A percentile compares a stretch with the other conserved stretches of the same genome.
These are phyloP conservation scores for Candida easanensis DNA, from an alignment of 805 yeast genomes.

Conservation along the genomic window DNA sequence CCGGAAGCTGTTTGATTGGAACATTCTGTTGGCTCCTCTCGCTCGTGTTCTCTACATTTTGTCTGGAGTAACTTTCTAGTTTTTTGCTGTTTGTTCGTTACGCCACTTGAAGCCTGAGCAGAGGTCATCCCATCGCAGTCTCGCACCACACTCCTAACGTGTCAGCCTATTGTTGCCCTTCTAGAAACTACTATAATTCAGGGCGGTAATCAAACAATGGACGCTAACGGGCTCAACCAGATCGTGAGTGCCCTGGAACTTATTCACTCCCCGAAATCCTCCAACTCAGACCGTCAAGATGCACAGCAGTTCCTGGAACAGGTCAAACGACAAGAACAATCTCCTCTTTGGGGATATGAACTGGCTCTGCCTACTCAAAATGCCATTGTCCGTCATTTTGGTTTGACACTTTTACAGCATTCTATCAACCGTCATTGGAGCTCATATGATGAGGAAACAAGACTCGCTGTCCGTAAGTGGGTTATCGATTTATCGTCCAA, in stretches of 20 bases:
- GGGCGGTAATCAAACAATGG: slow-evolving; percentile 40
- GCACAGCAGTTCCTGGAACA: slow-evolving; percentile 71
- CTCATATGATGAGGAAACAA: slow-evolving; percentile 55
- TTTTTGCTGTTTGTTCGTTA: too few relatives aligned
- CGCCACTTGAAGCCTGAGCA: too few relatives aligned
- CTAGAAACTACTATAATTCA: neutral
- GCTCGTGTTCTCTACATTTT: too few relatives aligned
- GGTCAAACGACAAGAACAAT: slow-evolving; percentile 72
- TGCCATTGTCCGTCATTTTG: slow-evolving; percentile 83
- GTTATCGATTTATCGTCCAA: slow-evolving; percentile 70
- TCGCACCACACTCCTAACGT: too few relatives aligned
- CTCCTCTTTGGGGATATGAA: slow-evolving; percentile 91
- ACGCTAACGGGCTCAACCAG: slow-evolving; percentile 64
- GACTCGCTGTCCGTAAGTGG: slow-evolving; percentile 77
- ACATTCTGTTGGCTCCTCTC: too few relatives aligned
- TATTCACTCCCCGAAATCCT: slow-evolving; percentile 63
- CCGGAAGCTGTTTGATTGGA: neutral
- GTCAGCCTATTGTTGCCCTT: too few relatives aligned
- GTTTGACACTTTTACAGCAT: slow-evolving; percentile 73
- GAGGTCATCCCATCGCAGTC: too few relatives aligned
- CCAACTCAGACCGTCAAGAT: slow-evolving; percentile 53
- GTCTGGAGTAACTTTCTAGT: too few relatives aligned
- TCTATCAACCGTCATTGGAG: slow-evolving; percentile 58
- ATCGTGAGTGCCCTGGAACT: slow-evolving; percentile 75
- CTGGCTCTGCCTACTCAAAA: slow-evolving; percentile 64